These are phyloP conservation scores for Magnolia sinica DNA, from an alignment of 164 flowering plant species.

Conservation along the genomic window DNA sequence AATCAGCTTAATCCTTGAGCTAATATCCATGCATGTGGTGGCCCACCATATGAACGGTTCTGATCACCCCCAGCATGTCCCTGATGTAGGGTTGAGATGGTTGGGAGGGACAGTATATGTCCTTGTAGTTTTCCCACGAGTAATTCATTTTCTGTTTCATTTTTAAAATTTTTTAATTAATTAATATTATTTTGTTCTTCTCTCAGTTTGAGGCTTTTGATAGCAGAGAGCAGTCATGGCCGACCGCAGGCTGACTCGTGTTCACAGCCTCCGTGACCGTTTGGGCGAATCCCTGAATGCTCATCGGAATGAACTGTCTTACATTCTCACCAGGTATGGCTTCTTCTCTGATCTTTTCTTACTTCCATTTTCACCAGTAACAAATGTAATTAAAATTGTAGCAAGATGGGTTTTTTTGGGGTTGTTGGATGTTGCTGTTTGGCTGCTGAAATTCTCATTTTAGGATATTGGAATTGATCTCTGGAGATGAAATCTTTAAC, in stretches of 20 bases:
- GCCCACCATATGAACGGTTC: background rate
- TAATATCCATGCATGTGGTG: too few species aligned
- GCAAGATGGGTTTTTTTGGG: background rate
- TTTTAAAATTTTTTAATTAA: too few species aligned
- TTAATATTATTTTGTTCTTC: too few species aligned
- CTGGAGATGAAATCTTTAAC: too few species aligned
- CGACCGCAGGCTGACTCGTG: constrained; percentile 18
- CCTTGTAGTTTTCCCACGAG: background rate
- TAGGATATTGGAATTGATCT: too few species aligned
- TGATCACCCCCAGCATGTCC: background rate
- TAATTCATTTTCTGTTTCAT: background rate
- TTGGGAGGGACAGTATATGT: background rate
- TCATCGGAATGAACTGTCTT: constrained; percentile 25
- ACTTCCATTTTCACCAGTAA: background rate
- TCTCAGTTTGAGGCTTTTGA: background rate
- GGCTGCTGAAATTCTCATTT: too few species aligned
- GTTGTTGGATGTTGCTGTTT: background rate
- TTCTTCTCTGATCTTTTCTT: background rate
- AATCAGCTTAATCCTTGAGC: too few species aligned
- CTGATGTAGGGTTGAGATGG: background rate
- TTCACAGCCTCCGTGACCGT: constrained; percentile 30
- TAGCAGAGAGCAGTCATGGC: constrained; percentile 19
- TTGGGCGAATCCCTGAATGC: constrained; percentile 23
- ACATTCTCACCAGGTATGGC: constrained; percentile 26
- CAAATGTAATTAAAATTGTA: background rate